Base-by-base conservation (phyloP, 2,329 filamentous ascomycete species). In the Aureobasidium sp. region DNA sequence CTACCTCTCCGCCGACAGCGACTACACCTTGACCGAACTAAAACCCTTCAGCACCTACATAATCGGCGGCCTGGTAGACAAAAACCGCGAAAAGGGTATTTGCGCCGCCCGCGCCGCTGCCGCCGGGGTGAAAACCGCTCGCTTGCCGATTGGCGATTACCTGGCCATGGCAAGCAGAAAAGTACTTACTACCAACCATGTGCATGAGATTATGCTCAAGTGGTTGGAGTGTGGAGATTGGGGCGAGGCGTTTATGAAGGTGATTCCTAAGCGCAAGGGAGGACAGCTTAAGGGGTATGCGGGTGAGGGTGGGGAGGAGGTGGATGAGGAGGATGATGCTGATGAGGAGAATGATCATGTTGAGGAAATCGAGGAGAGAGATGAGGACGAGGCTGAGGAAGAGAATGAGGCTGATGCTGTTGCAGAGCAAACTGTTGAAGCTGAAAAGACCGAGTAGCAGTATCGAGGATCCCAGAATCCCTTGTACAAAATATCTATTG, bases 201-300 rank as follows among this genome's bases (percentile, higher is more conserved):
- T 99, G 1, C 84, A 94, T 50, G 93, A 97, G 75, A 97, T 99
- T 65, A 96, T 99, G 90, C 77, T 96, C 49, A 86, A 85, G 66
- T 99, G 92, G 91, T 75, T 99, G 60, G 91, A 97, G 74, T 85
- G 84, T 53, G 90, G 89, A 2, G 89, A 97, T 72, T 99, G 94
- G 94, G 92, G 88, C 1, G 80, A 89, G 70, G 92, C 94, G 0
- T 99, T 99, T 72, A 77, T 92, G 75, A 81, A 84, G 55, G 91
- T 95, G 3, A 92, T 99, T 67, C 94, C 94, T 0, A 91, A 91
- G 75, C 81, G 94, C 64, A 99, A 99, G 74, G 91, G 90, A 0
- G 91, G 88, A 11, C 58, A 61, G 14, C 37, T 57, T 14, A 65
- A 62, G 41, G 62, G 42, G 10, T 62, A 66, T 10, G 64, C 63